A percentile compares a stretch with the other conserved stretches of the same genome.
phyloP scores from a whole-genome alignment of 495 filamentous ascomycete species.

The Tuber borchii region DNA sequence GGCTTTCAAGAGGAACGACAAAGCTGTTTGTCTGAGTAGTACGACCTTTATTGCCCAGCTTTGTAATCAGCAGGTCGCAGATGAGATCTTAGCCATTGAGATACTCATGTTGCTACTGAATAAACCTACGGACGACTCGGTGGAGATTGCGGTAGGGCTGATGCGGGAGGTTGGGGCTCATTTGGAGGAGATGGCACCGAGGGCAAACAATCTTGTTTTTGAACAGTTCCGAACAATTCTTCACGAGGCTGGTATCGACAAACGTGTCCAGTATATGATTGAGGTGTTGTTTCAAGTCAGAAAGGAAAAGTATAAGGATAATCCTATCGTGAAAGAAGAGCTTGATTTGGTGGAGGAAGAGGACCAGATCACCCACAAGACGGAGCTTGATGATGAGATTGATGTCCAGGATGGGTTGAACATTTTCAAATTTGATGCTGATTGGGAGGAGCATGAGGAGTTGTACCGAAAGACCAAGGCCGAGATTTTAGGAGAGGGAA shows the following conservation, averaged over 20 bases:
- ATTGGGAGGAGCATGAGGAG: slow-evolving; percentile 86
- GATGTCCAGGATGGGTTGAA: slow-evolving; percentile 80
- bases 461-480: slow-evolving; percentile 83
- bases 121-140: slow-evolving; percentile 94
- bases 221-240: slow-evolving; percentile 93
- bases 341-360: slow-evolving; percentile 94
- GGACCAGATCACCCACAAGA: slow-evolving; percentile 87
- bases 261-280: slow-evolving; percentile 96
- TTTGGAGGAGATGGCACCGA: slow-evolving; percentile 83
- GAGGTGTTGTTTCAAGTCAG: slow-evolving; percentile 95
- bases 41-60: slow-evolving; percentile 93
- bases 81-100: slow-evolving; percentile 86
- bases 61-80: slow-evolving; percentile 89
- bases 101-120: slow-evolving; percentile 80
- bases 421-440: slow-evolving; percentile 86
- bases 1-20: slow-evolving; percentile 93
- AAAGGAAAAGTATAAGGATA: slow-evolving; percentile 94
- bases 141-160: slow-evolving; percentile 91
- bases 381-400: slow-evolving; percentile 71
- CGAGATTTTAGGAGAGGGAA: slow-evolving; percentile 88
- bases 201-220: slow-evolving; percentile 80
- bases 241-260: slow-evolving; percentile 92
- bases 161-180: slow-evolving; percentile 88
- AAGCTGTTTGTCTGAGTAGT: slow-evolving; percentile 82
- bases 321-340: slow-evolving; percentile 82